These are phyloP conservation scores for Hygrophorus russula DNA, from an alignment of 768 basidiomycete genomes.

Conservation along the genomic window DNA sequence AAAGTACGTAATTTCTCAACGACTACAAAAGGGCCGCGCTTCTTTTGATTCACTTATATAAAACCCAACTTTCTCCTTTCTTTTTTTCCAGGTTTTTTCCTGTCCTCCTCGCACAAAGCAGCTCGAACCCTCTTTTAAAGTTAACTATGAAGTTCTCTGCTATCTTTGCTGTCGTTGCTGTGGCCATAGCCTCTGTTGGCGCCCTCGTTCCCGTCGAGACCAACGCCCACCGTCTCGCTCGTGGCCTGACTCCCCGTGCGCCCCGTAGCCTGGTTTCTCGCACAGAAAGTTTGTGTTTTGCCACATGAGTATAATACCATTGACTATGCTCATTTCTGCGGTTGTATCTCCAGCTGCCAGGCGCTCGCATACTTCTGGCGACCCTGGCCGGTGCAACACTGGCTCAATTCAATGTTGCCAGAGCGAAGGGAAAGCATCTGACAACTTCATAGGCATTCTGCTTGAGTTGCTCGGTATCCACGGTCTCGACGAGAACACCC, in stretches of 20 bases:
- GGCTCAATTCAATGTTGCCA: constrained; percentile 37
- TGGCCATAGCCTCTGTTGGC: constrained; percentile 25
- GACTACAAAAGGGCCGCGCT: too few relatives aligned
- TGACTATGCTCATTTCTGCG: background rate
- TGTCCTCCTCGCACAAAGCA: too few relatives aligned
- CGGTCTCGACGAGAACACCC: constrained; percentile 11
- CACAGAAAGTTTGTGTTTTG: constrained; percentile 18
- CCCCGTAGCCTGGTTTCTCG: constrained; percentile 30
- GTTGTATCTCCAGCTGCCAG: constrained; percentile 21
- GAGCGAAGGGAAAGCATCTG: constrained; percentile 12
- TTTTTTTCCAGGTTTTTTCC: too few relatives aligned
- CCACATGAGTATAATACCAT: too few relatives aligned
- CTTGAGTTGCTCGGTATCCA: constrained; percentile 20
- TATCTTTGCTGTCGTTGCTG: constrained; percentile 23
- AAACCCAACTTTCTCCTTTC: too few relatives aligned
- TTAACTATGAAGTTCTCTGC: background rate
- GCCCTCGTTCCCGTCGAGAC: constrained; percentile 26
- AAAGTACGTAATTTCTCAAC: too few relatives aligned
- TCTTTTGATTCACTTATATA: too few relatives aligned
- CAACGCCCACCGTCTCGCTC: constrained; percentile 43
- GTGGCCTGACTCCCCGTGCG: constrained; percentile 37
- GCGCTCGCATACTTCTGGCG: constrained; percentile 19
- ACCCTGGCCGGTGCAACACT: constrained; percentile 23
- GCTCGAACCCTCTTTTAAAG: background rate
- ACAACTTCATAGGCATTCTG: constrained; percentile 10